Percentiles rank a stretch among this genome's conserved stretches.
Evolutionary conservation across 2,329 filamentous ascomycete species (phyloP).

Genomic region (Ophiostoma perfectum): DNA sequence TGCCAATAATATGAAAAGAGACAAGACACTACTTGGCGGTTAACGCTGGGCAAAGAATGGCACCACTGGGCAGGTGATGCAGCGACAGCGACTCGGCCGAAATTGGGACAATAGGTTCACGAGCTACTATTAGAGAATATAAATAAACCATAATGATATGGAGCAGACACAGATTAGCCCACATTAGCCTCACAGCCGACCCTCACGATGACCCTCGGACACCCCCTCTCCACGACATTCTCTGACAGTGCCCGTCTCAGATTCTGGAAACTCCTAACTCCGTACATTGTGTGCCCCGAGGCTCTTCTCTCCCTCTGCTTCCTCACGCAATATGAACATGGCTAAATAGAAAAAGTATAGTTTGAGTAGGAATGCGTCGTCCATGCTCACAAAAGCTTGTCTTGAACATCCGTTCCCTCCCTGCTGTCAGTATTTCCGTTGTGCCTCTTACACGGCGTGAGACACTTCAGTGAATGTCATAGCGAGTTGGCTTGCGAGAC

Average conservation of each 20-base stretch:
- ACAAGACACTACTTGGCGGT: neutral
- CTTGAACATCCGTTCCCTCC: neutral
- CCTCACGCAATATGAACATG: neutral
- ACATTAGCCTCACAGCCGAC: neutral
- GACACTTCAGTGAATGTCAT: neutral
- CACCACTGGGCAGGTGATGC: neutral
- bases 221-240: neutral
- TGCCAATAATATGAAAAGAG: neutral
- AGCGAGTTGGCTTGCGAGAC: neutral
- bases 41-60: neutral
- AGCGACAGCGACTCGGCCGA: neutral
- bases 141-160: neutral
- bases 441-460: neutral
- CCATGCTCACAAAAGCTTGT: neutral
- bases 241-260: neutral
- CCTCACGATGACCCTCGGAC: neutral
- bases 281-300: neutral
- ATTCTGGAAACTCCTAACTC: neutral
- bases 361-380: neutral
- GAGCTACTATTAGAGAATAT: neutral
- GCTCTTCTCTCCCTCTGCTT: neutral
- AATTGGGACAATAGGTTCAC: neutral
- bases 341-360: neutral
- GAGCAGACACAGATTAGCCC: neutral
- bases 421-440: neutral